These are phyloP conservation scores for Ceratocystis cubensis DNA, from an alignment of 2,329 filamentous ascomycete species.

Conservation along the genomic window DNA sequence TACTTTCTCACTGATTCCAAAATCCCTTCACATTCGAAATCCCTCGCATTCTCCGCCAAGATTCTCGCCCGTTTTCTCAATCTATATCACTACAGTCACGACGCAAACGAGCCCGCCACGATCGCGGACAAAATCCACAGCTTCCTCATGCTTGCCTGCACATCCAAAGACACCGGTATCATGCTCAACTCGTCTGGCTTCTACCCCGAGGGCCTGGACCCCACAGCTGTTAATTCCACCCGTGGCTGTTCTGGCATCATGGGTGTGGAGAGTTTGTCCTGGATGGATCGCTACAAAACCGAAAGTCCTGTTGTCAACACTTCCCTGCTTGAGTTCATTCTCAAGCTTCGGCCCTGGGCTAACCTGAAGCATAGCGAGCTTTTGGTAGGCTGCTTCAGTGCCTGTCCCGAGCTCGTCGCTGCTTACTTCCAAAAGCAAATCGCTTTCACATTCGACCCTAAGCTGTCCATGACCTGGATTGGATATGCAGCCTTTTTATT, in stretches of 20 bases:
- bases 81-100: slow-evolving; percentile 52
- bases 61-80: slow-evolving; percentile 60
- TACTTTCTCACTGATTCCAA: slow-evolving; percentile 63
- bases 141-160: slow-evolving; percentile 65
- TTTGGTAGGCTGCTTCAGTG: slow-evolving; percentile 63
- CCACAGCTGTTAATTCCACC: slow-evolving; percentile 30
- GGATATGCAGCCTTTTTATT: slow-evolving; percentile 85
- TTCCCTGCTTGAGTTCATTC: slow-evolving; percentile 64
- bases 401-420: slow-evolving; percentile 73
- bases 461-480: slow-evolving; percentile 86
- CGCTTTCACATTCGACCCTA: slow-evolving; percentile 78
- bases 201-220: slow-evolving; percentile 62
- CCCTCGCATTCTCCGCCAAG: slow-evolving; percentile 59
- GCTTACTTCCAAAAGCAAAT: slow-evolving; percentile 75
- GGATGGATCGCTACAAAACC: slow-evolving; percentile 54
- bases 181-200: slow-evolving; percentile 67
- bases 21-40: slow-evolving; percentile 62
- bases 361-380: slow-evolving; percentile 71
- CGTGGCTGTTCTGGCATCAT: slow-evolving; percentile 36
- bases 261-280: slow-evolving; percentile 56
- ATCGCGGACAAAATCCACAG: slow-evolving; percentile 60
- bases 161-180: slow-evolving; percentile 57
- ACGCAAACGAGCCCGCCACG: slow-evolving; percentile 33
- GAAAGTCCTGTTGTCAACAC: slow-evolving; percentile 67
- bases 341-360: slow-evolving; percentile 70